These are phyloP conservation scores for Incumbomyces delicatus DNA, from an alignment of 2,329 filamentous ascomycete species.

Conservation along the genomic window DNA sequence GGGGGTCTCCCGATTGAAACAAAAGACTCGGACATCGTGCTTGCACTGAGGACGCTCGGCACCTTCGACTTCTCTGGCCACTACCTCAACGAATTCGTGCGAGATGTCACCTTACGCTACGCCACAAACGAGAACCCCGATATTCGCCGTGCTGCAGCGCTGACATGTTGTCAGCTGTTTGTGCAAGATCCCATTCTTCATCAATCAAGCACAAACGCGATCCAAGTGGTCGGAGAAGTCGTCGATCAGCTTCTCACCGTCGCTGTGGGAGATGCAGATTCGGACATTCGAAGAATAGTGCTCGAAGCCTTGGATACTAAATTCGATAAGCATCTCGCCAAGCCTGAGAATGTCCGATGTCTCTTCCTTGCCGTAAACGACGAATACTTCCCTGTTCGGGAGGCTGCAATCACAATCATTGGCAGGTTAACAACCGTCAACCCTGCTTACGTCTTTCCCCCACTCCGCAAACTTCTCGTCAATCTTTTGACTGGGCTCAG, in stretches of 20 bases:
- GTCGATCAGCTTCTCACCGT: slow-evolving; percentile 95
- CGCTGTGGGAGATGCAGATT: slow-evolving; percentile 82
- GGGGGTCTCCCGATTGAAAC: slow-evolving; percentile 72
- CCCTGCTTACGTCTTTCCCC: slow-evolving; percentile 94
- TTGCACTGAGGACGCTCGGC: slow-evolving; percentile 90
- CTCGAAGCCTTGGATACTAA: slow-evolving; percentile 81
- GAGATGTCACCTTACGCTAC: slow-evolving; percentile 95
- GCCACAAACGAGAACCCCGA: slow-evolving; percentile 92
- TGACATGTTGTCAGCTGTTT: slow-evolving; percentile 97
- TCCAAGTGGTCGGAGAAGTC: slow-evolving; percentile 94
- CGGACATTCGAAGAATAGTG: slow-evolving; percentile 80
- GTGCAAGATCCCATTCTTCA: slow-evolving; percentile 95
- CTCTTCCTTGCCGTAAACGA: slow-evolving; percentile 94
- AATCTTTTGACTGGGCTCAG: slow-evolving; percentile 94
- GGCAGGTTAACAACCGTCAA: slow-evolving; percentile 85
- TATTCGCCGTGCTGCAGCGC: slow-evolving; percentile 83
- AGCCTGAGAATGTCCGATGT: slow-evolving; percentile 93
- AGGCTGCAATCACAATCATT: slow-evolving; percentile 93
- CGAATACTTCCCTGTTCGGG: slow-evolving; percentile 81
- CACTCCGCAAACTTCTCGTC: slow-evolving; percentile 84
- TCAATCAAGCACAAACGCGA: slow-evolving; percentile 91
- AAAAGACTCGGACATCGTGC: slow-evolving; percentile 75
- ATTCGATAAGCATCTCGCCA: slow-evolving; percentile 93
- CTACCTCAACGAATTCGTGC: slow-evolving; percentile 94
- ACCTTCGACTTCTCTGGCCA: slow-evolving; percentile 92